Evolutionary conservation across 2,329 filamentous ascomycete species (phyloP).

Genomic region (Neofusicoccum sp.): DNA sequence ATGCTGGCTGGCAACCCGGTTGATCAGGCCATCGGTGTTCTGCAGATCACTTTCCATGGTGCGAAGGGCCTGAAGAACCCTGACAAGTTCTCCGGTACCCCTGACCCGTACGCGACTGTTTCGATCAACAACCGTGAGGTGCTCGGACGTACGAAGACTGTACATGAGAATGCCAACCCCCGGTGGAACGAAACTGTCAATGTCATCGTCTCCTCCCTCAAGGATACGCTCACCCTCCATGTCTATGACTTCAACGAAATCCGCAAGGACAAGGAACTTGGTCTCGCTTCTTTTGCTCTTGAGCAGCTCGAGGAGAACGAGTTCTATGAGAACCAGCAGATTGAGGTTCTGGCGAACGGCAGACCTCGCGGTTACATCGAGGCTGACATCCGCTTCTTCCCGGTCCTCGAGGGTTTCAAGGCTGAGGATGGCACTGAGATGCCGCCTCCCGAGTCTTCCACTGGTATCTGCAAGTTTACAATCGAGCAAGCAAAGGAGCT

Average conservation of each 20-base stretch:
- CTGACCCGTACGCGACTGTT: slow-evolving; percentile 86
- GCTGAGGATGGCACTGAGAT: slow-evolving; percentile 76
- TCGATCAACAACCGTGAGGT: slow-evolving; percentile 82
- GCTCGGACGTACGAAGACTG: slow-evolving; percentile 84
- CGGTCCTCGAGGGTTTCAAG: slow-evolving; percentile 74
- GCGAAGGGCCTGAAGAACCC: slow-evolving; percentile 92
- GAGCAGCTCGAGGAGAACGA: slow-evolving; percentile 77
- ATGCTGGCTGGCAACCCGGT: slow-evolving; percentile 93
- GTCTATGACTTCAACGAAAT: slow-evolving; percentile 94
- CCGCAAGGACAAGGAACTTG: slow-evolving; percentile 95
- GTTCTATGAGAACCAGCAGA: slow-evolving; percentile 79
- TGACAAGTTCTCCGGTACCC: slow-evolving; percentile 88
- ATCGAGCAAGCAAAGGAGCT: slow-evolving; percentile 96
- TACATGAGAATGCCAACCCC: slow-evolving; percentile 82
- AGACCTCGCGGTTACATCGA: slow-evolving; percentile 79
- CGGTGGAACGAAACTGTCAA: slow-evolving; percentile 98
- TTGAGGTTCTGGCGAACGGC: slow-evolving; percentile 84
- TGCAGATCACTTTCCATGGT: slow-evolving; percentile 88
- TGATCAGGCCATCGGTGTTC: slow-evolving; percentile 91
- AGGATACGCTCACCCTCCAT: slow-evolving; percentile 81
- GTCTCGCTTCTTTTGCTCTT: slow-evolving; percentile 80
- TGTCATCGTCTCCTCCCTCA: slow-evolving; percentile 88
- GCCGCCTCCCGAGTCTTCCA: slow-evolving; percentile 85
- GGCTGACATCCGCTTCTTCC: slow-evolving; percentile 91
- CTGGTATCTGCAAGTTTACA: slow-evolving; percentile 90